These are phyloP conservation scores for Penicillium sp. DNA, from an alignment of 2,329 filamentous ascomycete species.

Conservation along the genomic window DNA sequence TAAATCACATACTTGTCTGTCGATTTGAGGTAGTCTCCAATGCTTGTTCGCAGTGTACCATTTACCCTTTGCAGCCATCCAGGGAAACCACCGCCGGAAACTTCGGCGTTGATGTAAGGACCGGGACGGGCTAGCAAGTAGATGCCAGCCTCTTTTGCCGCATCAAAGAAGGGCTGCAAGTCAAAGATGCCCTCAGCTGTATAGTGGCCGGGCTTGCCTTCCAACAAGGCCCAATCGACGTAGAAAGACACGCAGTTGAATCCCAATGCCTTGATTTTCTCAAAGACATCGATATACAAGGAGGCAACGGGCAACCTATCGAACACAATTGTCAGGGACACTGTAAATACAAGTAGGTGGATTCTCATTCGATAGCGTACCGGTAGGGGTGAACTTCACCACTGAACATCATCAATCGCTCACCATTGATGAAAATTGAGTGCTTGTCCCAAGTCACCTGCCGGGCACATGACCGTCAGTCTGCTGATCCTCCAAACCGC, in stretches of 20 bases:
- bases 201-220: slow-evolving; percentile 66
- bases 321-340: slow-evolving; percentile 1
- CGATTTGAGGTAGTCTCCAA: slow-evolving; percentile 56
- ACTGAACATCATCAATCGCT: slow-evolving; percentile 65
- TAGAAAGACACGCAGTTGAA: slow-evolving; percentile 79
- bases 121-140: slow-evolving; percentile 69
- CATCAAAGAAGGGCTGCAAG: slow-evolving; percentile 68
- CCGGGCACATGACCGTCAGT: not conserved
- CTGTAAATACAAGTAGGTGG: not conserved
- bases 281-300: slow-evolving; percentile 66
- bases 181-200: slow-evolving; percentile 65
- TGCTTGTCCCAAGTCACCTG: slow-evolving; percentile 59
- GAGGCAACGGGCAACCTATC: slow-evolving; percentile 53
- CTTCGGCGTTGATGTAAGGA: slow-evolving; percentile 75
- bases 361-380: slow-evolving; percentile 22
- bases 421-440: slow-evolving; percentile 48
- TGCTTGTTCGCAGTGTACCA: slow-evolving; percentile 58
- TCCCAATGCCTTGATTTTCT: slow-evolving; percentile 75
- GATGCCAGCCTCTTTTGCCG: slow-evolving; percentile 65
- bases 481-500: no score
- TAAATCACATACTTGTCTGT: slow-evolving; percentile 53
- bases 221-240: slow-evolving; percentile 69
- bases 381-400: slow-evolving; percentile 68
- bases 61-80: slow-evolving; percentile 70
- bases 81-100: slow-evolving; percentile 69